These are phyloP conservation scores for Colletotrichum sp. DNA, from an alignment of 2,329 filamentous ascomycete genomes.

Conservation along the genomic window DNA sequence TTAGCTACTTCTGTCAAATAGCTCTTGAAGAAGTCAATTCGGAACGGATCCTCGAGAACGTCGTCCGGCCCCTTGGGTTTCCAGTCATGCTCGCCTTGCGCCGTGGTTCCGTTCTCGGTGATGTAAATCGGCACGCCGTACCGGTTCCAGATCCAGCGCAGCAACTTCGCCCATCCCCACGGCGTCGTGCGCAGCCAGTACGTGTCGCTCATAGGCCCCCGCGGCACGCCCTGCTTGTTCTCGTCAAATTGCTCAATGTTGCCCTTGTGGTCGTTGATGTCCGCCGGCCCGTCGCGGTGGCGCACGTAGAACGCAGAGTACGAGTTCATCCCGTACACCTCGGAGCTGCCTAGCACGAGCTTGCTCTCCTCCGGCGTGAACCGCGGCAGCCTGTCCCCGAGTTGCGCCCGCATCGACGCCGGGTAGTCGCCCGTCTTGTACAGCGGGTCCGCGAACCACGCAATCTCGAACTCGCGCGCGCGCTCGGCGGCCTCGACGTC, in stretches of 20 bases:
- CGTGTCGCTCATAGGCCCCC: constrained; percentile 42
- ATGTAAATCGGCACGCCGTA: constrained; percentile 47
- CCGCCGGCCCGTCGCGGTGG: constrained; percentile 37
- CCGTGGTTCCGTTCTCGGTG: constrained; percentile 47
- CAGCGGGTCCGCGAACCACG: constrained; percentile 45
- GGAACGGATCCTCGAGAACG: constrained; percentile 40
- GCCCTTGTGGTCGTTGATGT: constrained; percentile 43
- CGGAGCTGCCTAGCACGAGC: constrained; percentile 41
- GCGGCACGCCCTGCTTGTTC: constrained; percentile 35
- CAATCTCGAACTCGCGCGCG: constrained; percentile 46
- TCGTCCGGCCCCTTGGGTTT: constrained; percentile 32
- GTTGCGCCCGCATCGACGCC: constrained; percentile 41
- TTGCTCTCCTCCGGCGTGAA: constrained; percentile 44
- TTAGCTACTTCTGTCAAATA: constrained; percentile 42
- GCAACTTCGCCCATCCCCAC: constrained; percentile 40
- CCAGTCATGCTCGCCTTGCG: constrained; percentile 40
- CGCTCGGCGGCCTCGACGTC: constrained; percentile 42
- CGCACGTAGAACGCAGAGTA: constrained; percentile 44
- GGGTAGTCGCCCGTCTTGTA: constrained; percentile 45
- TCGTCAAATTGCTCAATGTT: constrained; percentile 40
- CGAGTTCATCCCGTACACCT: constrained; percentile 48
- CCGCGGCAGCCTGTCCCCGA: constrained; percentile 38
- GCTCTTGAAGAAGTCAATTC: constrained; percentile 41
- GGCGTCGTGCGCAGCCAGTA: constrained; percentile 43
- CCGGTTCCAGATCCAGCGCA: constrained; percentile 45